Conservation (phyloP, 768 basidiomycete species). For the Tephrocybe sp. region DNA sequence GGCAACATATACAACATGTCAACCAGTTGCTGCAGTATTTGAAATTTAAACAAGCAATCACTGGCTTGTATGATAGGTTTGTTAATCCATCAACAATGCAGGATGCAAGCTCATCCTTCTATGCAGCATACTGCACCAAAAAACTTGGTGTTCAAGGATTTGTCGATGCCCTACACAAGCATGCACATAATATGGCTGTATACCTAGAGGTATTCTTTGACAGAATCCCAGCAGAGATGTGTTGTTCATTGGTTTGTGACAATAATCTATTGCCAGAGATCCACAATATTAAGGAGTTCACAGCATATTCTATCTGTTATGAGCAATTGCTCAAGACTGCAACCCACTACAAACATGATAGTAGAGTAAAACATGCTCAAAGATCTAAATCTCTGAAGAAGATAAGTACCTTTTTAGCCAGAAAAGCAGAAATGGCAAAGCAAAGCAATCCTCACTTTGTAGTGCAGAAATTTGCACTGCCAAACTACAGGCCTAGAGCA, state of each 20-base stretch:
- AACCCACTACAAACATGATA: no score
- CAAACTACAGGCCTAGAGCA: no score
- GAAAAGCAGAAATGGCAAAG: no score
- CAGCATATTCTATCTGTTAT: neutral
- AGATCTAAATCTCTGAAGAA: no score
- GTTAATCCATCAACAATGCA: constrained; percentile 2
- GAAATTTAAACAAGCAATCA: neutral
- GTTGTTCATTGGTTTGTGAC: neutral
- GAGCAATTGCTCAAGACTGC: no score
- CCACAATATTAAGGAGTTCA: neutral
- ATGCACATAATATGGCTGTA: constrained; percentile 12
- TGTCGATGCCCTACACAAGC: constrained; percentile 7
- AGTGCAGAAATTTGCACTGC: no score
- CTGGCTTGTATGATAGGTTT: neutral
- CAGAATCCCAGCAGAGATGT: constrained; percentile 6
- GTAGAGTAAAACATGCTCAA: no score
- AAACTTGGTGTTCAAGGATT: constrained; percentile 10
- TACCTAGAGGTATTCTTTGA: constrained; percentile 14
- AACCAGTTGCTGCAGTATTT: neutral
- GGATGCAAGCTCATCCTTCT: neutral
- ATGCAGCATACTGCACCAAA: neutral
- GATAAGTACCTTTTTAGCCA: no score
- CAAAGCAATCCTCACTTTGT: no score
- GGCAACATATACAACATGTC: neutral
- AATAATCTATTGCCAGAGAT: neutral